Evolutionary conservation across 176 grass and related monocot genomes (phyloP), one percentile per base, ranked within the genome.

Genomic region (Eleusine coracana): DNA sequence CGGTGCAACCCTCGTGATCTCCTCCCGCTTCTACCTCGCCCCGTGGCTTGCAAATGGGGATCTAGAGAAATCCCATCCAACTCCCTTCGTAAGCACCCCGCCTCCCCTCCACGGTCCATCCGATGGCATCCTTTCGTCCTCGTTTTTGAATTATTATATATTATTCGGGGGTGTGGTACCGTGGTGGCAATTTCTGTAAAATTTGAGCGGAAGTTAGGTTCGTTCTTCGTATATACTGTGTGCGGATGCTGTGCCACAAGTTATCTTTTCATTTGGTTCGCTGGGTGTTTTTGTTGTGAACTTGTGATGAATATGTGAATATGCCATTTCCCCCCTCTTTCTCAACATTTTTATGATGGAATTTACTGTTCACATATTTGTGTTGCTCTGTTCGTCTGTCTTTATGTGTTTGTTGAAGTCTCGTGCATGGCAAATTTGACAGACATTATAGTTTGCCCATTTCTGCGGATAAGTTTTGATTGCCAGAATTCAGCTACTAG

Each of bases 1-100:
- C 34, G 74, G 54, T 77, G 74, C 74, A 58, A 13, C 39, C 74
- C 31, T 77, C 56, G 82, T 34, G 82, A 84, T 16, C 71, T 67
- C 72, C 63, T 62, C 71, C 81, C 81, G 42, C 60, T 75, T 76
- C 82, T 84, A 84, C 46, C 46, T 10, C 49, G n/a, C 63, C n/a
- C 21, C 10, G 73, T 11, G 48, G 34, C n/a, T 66, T 29, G 62
- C 60, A 7, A 76, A 68, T 76, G 49, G 37, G 48, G 36, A 75
- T 76, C 10, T 68, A 36, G 16, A 36, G 48, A 18, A 40, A 38
- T 54, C 46, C 46, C 46, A 41, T 1, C 9, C 13, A n/a, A 40
- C 31, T 27, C 46, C 63, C 50, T 55, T 68, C 36, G 62, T 84
- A 84, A 76, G 82, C 60, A 50, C 42, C 31, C 28, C 10, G 5